A percentile compares a stretch with the other conserved stretches of the same genome.
phyloP scores from a whole-genome alignment of 2,329 filamentous ascomycete genomes.

The Penicillium sp. region DNA sequence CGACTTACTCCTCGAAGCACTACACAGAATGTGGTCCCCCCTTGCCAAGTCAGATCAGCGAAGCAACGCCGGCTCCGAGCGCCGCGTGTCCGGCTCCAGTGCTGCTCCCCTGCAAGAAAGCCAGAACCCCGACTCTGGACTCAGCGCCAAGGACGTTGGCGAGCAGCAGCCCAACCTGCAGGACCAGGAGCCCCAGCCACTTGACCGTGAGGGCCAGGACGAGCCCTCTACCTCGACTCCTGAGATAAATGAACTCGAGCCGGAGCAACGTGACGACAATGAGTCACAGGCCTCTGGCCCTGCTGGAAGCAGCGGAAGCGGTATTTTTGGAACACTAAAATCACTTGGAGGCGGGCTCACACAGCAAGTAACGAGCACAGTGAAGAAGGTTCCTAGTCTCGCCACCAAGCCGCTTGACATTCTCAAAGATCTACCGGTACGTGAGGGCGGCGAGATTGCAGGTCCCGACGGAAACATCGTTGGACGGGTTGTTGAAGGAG shows the following conservation, averaged over 20 bases:
- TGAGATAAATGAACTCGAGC: background rate
- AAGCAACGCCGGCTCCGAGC: conserved; percentile 5
- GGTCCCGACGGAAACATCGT: conserved; percentile 11
- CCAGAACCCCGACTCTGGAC: background rate
- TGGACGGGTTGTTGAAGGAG: conserved; percentile 13
- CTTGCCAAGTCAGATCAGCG: conserved; percentile 10
- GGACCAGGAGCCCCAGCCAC: background rate
- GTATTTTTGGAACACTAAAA: conserved; percentile 13
- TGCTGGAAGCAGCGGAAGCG: conserved; percentile 5
- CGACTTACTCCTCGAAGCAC: background rate
- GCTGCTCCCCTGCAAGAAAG: conserved; percentile 1
- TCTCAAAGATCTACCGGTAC: conserved; percentile 4
- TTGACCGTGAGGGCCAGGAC: background rate
- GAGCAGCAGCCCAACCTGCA: background rate
- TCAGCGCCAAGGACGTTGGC: conserved; percentile 4
- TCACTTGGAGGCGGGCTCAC: conserved; percentile 8
- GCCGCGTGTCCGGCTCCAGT: conserved; percentile 14
- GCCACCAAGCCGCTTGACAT: conserved; percentile 8
- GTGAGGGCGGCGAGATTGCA: conserved; percentile 8
- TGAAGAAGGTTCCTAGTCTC: conserved; percentile 6
- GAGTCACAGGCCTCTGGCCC: conserved; percentile 6
- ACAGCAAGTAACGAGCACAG: background rate
- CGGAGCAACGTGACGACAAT: conserved; percentile 13
- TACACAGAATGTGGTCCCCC: conserved; percentile 9
- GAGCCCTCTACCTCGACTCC: background rate